These are phyloP conservation scores for Trichoderma pleuroti DNA, from an alignment of 2,329 filamentous ascomycete genomes.

Conservation along the genomic window DNA sequence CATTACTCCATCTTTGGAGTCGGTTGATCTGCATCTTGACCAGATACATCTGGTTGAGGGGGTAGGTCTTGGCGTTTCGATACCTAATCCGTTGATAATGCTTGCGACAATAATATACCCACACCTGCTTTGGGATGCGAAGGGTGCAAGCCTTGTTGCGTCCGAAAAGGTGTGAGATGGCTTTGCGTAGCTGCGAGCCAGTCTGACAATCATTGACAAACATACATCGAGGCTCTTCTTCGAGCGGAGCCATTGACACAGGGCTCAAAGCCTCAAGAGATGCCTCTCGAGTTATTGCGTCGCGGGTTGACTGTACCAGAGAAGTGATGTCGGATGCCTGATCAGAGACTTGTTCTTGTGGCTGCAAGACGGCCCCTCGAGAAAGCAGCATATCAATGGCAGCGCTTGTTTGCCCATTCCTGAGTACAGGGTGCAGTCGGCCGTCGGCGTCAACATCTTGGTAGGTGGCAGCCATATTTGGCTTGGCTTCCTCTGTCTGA, in stretches of 20 bases:
- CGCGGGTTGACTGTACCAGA: background rate
- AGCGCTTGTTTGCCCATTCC: background rate
- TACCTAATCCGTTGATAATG: slow-evolving; percentile 77
- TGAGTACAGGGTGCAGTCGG: background rate
- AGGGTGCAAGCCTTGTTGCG: slow-evolving; percentile 77
- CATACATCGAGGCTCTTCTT: slow-evolving; percentile 43
- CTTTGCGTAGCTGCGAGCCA: slow-evolving; percentile 63
- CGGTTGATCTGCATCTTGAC: slow-evolving; percentile 60
- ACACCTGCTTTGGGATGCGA: slow-evolving; percentile 64
- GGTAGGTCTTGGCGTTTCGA: slow-evolving; percentile 59
- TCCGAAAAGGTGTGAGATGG: slow-evolving; percentile 77
- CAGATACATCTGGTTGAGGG: slow-evolving; percentile 59
- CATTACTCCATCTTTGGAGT: slow-evolving; percentile 60
- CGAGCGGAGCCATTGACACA: background rate
- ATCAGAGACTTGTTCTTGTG: background rate
- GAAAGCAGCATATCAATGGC: background rate
- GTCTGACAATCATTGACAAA: slow-evolving; percentile 57
- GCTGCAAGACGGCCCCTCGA: background rate
- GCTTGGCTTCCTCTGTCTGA: background rate
- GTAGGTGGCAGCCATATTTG: background rate
- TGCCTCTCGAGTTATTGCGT: background rate
- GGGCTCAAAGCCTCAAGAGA: background rate
- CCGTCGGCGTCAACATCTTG: background rate
- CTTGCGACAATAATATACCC: slow-evolving; percentile 76
- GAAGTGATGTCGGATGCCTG: background rate